Evolutionary conservation across 2,329 filamentous ascomycete genomes (phyloP).

Genomic region (Rhynchosporium agropyri): DNA sequence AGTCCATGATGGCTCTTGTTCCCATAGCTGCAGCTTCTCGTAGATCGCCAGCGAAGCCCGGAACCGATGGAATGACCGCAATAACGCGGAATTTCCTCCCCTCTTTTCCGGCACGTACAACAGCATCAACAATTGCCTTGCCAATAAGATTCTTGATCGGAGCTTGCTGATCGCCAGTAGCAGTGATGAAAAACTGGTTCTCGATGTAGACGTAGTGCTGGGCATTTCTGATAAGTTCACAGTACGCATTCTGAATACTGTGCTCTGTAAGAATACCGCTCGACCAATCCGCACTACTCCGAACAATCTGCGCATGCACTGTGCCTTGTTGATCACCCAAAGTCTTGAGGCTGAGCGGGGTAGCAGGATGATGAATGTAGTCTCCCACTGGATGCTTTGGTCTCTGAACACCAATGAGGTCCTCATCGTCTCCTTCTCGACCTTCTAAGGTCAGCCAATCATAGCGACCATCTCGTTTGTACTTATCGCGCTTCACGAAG

Average conservation of each 20-base stretch:
- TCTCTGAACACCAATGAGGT: constrained; percentile 83
- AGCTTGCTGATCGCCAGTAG: constrained; percentile 83
- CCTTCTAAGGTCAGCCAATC: constrained; percentile 85
- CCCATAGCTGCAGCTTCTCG: constrained; percentile 80
- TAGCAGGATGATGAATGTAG: constrained; percentile 79
- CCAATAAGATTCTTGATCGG: constrained; percentile 90
- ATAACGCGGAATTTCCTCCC: constrained; percentile 89
- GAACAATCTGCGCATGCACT: constrained; percentile 80
- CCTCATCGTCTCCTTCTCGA: constrained; percentile 75
- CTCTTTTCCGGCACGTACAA: constrained; percentile 78
- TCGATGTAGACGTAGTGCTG: constrained; percentile 97
- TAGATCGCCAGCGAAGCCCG: constrained; percentile 91
- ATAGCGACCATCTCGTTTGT: constrained; percentile 82
- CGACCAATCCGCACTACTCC: constrained; percentile 91
- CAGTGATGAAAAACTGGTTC: constrained; percentile 97
- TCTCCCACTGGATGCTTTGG: constrained; percentile 88
- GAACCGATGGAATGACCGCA: constrained; percentile 85
- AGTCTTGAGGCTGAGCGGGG: constrained; percentile 67
- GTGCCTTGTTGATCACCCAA: constrained; percentile 67
- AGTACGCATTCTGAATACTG: constrained; percentile 86
- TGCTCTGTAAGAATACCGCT: constrained; percentile 84
- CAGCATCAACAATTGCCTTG: constrained; percentile 85
- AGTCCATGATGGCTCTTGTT: constrained; percentile 93
- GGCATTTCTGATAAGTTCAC: constrained; percentile 81
- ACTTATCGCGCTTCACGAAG: constrained; percentile 95